Evolutionary conservation across 2,329 filamentous ascomycete species (phyloP).

Genomic region (Hypoxylon sp.): DNA sequence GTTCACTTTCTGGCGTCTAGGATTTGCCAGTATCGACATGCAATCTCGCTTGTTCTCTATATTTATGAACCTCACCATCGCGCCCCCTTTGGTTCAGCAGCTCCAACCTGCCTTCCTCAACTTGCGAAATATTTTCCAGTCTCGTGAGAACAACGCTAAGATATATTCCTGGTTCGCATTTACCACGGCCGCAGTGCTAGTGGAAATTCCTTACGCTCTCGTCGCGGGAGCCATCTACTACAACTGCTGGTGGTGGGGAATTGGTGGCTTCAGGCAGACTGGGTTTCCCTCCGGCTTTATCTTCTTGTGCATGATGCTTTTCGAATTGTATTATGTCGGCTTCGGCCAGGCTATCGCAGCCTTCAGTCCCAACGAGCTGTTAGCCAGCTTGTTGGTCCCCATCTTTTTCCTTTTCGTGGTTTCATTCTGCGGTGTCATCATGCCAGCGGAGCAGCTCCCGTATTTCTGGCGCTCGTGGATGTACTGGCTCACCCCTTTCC

Average conservation of each 20-base stretch:
- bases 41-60: constrained; percentile 81
- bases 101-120: constrained; percentile 80
- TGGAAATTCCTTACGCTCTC: constrained; percentile 79
- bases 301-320: constrained; percentile 75
- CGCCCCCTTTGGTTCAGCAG: constrained; percentile 81
- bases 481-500: constrained; percentile 78
- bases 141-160: constrained; percentile 81
- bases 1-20: constrained; percentile 78
- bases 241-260: constrained; percentile 71
- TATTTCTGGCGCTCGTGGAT: constrained; percentile 75
- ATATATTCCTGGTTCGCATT: constrained; percentile 85
- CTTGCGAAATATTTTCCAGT: constrained; percentile 76
- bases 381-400: constrained; percentile 76
- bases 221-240: constrained; percentile 76
- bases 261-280: constrained; percentile 63
- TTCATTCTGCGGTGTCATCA: constrained; percentile 79
- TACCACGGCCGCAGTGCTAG: constrained; percentile 74
- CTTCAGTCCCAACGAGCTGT: constrained; percentile 75
- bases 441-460: constrained; percentile 71
- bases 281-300: constrained; percentile 73
- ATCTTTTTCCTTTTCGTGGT: constrained; percentile 79
- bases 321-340: constrained; percentile 48
- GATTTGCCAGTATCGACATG: constrained; percentile 71
- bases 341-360: constrained; percentile 69
- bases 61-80: constrained; percentile 83